These are phyloP conservation scores for Cladosporium sp. DNA, from an alignment of 2,329 filamentous ascomycete genomes.

Conservation along the genomic window DNA sequence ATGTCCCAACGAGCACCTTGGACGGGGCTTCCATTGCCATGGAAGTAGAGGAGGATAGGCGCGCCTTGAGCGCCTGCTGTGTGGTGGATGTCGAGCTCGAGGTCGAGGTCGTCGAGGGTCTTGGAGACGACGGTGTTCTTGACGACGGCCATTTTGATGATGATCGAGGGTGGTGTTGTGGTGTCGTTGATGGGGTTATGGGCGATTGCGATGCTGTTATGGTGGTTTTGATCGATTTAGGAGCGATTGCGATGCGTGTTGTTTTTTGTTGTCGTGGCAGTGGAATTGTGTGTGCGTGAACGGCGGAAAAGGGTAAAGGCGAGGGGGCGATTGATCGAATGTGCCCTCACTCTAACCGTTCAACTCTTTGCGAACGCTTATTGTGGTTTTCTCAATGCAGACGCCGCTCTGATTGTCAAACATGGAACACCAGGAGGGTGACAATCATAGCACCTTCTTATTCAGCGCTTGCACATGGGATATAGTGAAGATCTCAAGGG, in stretches of 20 bases:
- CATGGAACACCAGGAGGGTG: not conserved
- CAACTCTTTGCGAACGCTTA: not conserved
- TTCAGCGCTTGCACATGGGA: not conserved
- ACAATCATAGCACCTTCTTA: not conserved
- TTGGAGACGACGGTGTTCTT: no score
- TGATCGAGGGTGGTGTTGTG: no score
- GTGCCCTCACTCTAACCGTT: not conserved
- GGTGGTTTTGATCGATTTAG: no score
- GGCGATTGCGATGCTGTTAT: no score
- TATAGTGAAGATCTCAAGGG: not conserved
- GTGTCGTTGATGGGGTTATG: no score
- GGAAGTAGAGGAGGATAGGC: slow-evolving; percentile 29
- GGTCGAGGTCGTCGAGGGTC: no score
- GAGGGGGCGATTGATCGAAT: not conserved
- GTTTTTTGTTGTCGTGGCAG: not conserved
- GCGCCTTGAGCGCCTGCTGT: slow-evolving; percentile 20
- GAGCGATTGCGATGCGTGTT: not conserved
- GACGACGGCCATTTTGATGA: no score
- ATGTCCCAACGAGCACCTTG: slow-evolving; percentile 31
- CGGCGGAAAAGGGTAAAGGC: not conserved
- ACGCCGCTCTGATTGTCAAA: not conserved
- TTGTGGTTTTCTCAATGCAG: not conserved
- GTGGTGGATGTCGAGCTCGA: slow-evolving; percentile 25
- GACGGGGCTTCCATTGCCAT: slow-evolving; percentile 31
- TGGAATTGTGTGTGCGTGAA: not conserved